Percentiles rank a stretch among this genome's conserved stretches.
These are phyloP conservation scores for Nemophila menziesii DNA, from an alignment of 257 asterid species.

Conservation along the genomic window DNA sequence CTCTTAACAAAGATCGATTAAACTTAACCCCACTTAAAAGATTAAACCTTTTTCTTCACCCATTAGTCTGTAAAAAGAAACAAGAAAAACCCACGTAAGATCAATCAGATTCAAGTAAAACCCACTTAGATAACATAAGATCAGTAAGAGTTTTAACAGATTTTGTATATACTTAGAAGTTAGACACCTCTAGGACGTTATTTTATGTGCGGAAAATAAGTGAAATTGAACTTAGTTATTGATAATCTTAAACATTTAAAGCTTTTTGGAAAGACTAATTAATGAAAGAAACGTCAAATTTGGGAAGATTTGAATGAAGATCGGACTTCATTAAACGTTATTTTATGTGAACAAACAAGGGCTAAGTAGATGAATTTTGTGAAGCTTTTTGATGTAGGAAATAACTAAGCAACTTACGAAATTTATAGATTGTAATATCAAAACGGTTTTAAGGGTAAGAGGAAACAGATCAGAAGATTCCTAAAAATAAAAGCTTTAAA, in stretches of 20 bases:
- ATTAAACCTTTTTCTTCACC: constrained; percentile 20
- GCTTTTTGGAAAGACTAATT: constrained; percentile 11
- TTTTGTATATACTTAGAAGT: constrained; percentile 16
- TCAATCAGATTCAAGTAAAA: constrained; percentile 16
- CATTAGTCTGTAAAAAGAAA: constrained; percentile 13
- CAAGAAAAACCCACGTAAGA: constrained; percentile 14
- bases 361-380: constrained; percentile 22
- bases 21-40: constrained; percentile 34
- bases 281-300: constrained; percentile 25
- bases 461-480: constrained; percentile 12
- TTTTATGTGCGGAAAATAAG: constrained; percentile 43
- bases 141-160: too few species aligned
- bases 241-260: constrained; percentile 8
- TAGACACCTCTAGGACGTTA: constrained; percentile 40
- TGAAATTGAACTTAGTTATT: constrained; percentile 18
- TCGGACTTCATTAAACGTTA: constrained; percentile 41
- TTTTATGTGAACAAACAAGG: constrained; percentile 62
- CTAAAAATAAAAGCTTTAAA: constrained; percentile 2
- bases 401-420: constrained; percentile 33
- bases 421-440: constrained; percentile 15
- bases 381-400: constrained; percentile 29
- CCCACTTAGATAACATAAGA: constrained; percentile 6
- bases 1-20: constrained; percentile 12
- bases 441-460: constrained; percentile 7
- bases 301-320: constrained; percentile 20